Base-by-base conservation (phyloP, 164 flowering plant species). In the Vitis riparia region DNA sequence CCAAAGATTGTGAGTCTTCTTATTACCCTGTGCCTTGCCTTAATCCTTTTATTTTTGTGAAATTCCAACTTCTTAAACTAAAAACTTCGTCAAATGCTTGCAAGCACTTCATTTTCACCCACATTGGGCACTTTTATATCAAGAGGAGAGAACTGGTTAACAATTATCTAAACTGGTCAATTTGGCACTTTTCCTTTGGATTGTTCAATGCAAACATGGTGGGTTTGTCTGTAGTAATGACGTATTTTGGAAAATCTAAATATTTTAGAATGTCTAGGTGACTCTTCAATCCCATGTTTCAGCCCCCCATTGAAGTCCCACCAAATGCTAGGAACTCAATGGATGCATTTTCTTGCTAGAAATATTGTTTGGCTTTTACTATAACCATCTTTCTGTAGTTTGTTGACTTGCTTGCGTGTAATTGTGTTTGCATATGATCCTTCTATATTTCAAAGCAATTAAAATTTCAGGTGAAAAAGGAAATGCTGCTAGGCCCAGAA, bases 381-480 rank as follows among this genome's bases (percentile, higher is more conserved):
- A n/a, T 44, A n/a, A 62, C 14, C 49, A 14, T 65, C 53, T 6
- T 37, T 0, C 6, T 37, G 44, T 37, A 8, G 9, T 7, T 66
- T 67, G 64, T 44, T 57, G 53, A 27, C 50, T 9, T 19, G 44
- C 48, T 11, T 53, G 37, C 56, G 30, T 58, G 30, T 14, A 55
- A 37, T 37, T 49, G 9, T 13, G 7, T 63, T 73, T 48, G 53
- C 47, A n/a, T 64, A 16, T 32, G 10, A 63, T 68, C 23, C 57
- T 12, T 67, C 32, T 16, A 30, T 44, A 68, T 63, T 56, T 67
- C 23, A 60, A 5, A 13, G 6, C 61, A 16, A 63, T 63, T 16
- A 6, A 50, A 55, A 61, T 68, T 81, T 66, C 84, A 96, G 99
- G 89, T 89, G 44, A 93, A 86, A 71, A 93, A 96, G 83, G 98